Base-by-base conservation (phyloP, 805 yeast species). In the Wickerhamiella allomyrinae region DNA sequence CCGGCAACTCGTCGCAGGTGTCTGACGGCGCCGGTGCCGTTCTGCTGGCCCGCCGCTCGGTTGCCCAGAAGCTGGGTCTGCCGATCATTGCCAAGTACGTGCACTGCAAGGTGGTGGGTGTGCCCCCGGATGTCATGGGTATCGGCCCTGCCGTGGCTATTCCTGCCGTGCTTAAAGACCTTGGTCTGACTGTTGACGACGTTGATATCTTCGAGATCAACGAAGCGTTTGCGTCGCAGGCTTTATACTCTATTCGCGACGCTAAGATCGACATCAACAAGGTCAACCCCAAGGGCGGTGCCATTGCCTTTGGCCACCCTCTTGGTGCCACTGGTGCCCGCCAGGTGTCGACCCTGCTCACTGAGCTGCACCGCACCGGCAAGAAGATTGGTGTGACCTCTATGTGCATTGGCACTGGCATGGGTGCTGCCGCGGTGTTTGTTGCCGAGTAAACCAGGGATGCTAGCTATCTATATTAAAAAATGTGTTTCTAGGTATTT, bases 341-440 rank as follows among this genome's bases (percentile, higher is more conserved):
- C 62, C 95, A 87, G 66, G 71, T 84, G 41, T 87, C 96, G 35
- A 89, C 97, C 4, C 63, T 89, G 47, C 63, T 89, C 59, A 72
- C 87, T 54, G 89, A 85, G 66, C 71, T 87, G 55, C 65, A 78
- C 60, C 54, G 61, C 39, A 59, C 73, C 21, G 93, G 89, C 47
- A 77, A 86, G 66, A 61, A 62, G 58, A 65, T 86, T 49, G 97
- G 97, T 50, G 78, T 89, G 41, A 82, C 93, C 10, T 80, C 94
- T 49, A 89, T 89, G 97, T 89, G 97, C 68, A 78, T 89, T 50
- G 97, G 97, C 56, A 85, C 96, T 27, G 97, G 97, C 54, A 89
- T 87, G 94, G 97, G 97, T 50, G 95, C 96, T 25, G 97, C 97
- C 38, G 80, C 89, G 11, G 68, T 87, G 36, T 71, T 89, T 53